A percentile compares a stretch with the other conserved stretches of the same genome.
phyloP scores from a whole-genome alignment of 2,329 filamentous ascomycete genomes.

The Aaosphaeria arxii region DNA sequence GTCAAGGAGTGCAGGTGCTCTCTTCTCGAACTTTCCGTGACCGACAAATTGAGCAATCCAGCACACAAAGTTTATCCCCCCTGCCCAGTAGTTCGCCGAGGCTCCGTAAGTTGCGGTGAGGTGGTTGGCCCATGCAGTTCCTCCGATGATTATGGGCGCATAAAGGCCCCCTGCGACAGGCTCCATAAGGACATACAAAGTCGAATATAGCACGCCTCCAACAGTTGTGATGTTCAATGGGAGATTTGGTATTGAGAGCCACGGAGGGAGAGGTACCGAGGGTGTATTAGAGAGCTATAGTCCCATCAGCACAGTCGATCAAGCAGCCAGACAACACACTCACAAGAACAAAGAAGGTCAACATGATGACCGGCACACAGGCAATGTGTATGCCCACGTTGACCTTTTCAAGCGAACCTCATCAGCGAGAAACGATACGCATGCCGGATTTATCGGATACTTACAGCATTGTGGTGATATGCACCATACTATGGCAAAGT shows the following conservation, averaged over 20 bases:
- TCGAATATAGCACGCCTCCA: conserved; percentile 62
- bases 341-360: conserved; percentile 71
- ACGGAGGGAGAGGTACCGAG: conserved; percentile 53
- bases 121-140: conserved; percentile 73
- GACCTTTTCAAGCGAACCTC: conserved; percentile 46
- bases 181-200: conserved; percentile 86
- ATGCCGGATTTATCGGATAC: conserved; percentile 10
- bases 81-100: conserved; percentile 62
- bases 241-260: conserved; percentile 54
- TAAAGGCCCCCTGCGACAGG: conserved; percentile 83
- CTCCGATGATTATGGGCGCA: conserved; percentile 71
- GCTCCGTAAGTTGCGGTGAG: conserved; percentile 63
- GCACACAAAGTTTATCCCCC: conserved; percentile 65
- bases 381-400: conserved; percentile 78
- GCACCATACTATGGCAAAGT: conserved; percentile 65
- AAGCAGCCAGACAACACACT: conserved; percentile 22
- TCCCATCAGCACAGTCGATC: conserved; percentile 9
- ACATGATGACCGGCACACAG: conserved; percentile 73
- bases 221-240: conserved; percentile 60
- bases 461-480: conserved; percentile 72
- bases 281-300: conserved; percentile 56
- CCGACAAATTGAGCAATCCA: conserved; percentile 93
- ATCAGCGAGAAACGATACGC: conserved; percentile 17
- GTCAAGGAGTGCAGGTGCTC: conserved; percentile 84
- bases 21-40: conserved; percentile 83